These are phyloP conservation scores for Bullera alba DNA, from an alignment of 768 basidiomycete genomes.

Conservation along the genomic window DNA sequence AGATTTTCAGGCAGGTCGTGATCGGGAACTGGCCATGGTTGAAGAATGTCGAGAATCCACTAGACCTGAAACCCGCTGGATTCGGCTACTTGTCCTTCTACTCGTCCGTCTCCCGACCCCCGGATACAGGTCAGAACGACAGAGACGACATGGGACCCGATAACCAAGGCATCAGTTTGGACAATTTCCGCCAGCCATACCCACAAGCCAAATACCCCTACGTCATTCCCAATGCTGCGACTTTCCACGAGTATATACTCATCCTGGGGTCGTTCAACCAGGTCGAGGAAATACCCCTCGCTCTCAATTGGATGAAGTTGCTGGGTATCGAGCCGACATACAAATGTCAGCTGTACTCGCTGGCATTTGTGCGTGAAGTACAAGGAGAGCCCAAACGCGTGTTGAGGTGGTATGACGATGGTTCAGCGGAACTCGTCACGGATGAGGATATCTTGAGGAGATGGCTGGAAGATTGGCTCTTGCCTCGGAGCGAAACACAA, in stretches of 20 bases:
- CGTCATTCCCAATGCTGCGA: conserved; percentile 52
- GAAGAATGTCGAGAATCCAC: conserved; percentile 46
- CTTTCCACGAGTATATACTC: conserved; percentile 58
- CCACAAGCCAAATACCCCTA: conserved; percentile 41
- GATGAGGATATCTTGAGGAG: conserved; percentile 31
- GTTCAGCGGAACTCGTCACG: conserved; percentile 14
- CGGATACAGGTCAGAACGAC: background rate
- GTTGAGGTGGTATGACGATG: conserved; percentile 11
- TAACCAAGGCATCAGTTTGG: too few relatives aligned
- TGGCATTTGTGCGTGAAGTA: conserved; percentile 69
- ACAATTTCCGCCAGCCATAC: conserved; percentile 9
- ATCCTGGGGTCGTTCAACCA: conserved; percentile 55
- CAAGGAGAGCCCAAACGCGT: conserved; percentile 49
- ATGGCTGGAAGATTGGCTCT: conserved; percentile 34
- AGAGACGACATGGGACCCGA: background rate
- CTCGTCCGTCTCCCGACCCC: background rate
- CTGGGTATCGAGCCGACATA: conserved; percentile 54
- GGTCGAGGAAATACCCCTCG: conserved; percentile 59
- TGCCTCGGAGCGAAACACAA: background rate
- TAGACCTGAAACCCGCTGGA: conserved; percentile 39
- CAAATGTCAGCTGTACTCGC: conserved; percentile 56
- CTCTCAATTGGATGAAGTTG: conserved; percentile 67
- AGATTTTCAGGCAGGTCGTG: conserved; percentile 56
- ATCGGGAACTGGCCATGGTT: conserved; percentile 56
- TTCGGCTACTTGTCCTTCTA: conserved; percentile 11